phyloP scores from a whole-genome alignment of 352 stramenopile species.

The Plasmopara viticola region DNA sequence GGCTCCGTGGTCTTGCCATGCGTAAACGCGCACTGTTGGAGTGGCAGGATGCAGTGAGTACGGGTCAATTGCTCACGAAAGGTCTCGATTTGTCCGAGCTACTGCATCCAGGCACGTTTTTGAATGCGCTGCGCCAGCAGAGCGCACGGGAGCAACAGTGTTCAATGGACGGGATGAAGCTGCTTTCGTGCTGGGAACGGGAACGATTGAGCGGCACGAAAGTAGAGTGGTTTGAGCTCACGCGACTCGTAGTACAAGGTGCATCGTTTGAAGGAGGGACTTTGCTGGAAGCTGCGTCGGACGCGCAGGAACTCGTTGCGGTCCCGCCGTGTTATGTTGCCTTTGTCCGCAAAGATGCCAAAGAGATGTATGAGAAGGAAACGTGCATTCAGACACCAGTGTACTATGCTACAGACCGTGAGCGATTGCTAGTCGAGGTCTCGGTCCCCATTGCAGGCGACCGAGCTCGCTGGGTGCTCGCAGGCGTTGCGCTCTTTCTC shows the following conservation, averaged over 20 bases:
- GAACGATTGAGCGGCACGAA: conserved; percentile 40
- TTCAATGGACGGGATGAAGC: conserved; percentile 88
- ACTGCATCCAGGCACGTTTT: conserved; percentile 91
- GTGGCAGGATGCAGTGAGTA: conserved; percentile 66
- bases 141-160: conserved; percentile 74
- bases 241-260: conserved; percentile 78
- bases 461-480: conserved; percentile 68
- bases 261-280: conserved; percentile 78
- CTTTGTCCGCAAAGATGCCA: conserved; percentile 69
- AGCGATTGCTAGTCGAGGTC: conserved; percentile 80
- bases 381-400: conserved; percentile 69
- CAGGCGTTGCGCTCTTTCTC: conserved; percentile 79
- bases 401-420: conserved; percentile 72
- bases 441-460: conserved; percentile 70
- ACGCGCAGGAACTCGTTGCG: conserved; percentile 77
- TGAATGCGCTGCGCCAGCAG: conserved; percentile 91
- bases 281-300: conserved; percentile 69
- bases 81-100: conserved; percentile 86
- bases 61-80: conserved; percentile 63
- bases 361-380: conserved; percentile 72
- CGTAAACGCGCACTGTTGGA: conserved; percentile 78
- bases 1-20: conserved; percentile 73
- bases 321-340: conserved; percentile 80
- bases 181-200: conserved; percentile 86
- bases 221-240: conserved; percentile 80